A percentile compares a stretch with the other conserved stretches of the same genome.
phyloP scores from a whole-genome alignment of 2,329 filamentous ascomycete genomes.

The Penicillium sp. region DNA sequence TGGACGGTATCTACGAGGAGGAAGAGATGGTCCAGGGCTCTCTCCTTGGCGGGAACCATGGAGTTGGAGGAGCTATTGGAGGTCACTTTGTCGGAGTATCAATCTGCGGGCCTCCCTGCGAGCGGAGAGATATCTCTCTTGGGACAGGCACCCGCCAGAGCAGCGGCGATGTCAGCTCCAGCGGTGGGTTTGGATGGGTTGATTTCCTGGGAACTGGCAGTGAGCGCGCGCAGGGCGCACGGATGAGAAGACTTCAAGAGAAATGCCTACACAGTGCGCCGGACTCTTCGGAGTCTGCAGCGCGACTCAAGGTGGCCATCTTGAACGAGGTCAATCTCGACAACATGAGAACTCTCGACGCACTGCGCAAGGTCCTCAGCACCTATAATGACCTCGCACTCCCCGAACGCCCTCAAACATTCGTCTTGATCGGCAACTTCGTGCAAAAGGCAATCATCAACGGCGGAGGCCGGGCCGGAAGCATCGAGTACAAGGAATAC shows the following conservation, averaged over 20 bases:
- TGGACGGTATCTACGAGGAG: conserved; percentile 96
- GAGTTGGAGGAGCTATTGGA: conserved; percentile 87
- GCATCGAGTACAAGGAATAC: conserved; percentile 95
- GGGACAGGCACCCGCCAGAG: conserved; percentile 61
- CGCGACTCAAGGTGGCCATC: conserved; percentile 64
- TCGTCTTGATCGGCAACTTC: conserved; percentile 87
- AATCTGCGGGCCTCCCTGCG: conserved; percentile 87
- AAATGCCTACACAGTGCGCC: conserved; percentile 57
- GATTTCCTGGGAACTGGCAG: conserved; percentile 93
- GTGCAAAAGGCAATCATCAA: conserved; percentile 59
- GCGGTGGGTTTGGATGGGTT: conserved; percentile 92
- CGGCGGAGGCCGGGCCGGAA: conserved; percentile 72
- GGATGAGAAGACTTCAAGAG: conserved; percentile 80
- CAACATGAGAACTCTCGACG: conserved; percentile 76
- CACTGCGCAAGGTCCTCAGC: conserved; percentile 75
- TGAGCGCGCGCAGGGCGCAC: conserved; percentile 76
- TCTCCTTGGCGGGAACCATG: conserved; percentile 72
- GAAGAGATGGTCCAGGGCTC: conserved; percentile 70
- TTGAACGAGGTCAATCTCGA: conserved; percentile 87
- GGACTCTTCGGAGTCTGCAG: conserved; percentile 33
- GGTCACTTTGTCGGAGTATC: conserved; percentile 89
- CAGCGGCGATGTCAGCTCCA: conserved; percentile 50
- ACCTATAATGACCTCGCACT: conserved; percentile 69
- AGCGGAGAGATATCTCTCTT: conserved; percentile 76
- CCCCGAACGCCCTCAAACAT: conserved; percentile 70